Percentiles rank a stretch among this genome's conserved stretches.
Evolutionary conservation across 176 grass and related monocot species (phyloP).

Genomic region (Carex parvula): DNA sequence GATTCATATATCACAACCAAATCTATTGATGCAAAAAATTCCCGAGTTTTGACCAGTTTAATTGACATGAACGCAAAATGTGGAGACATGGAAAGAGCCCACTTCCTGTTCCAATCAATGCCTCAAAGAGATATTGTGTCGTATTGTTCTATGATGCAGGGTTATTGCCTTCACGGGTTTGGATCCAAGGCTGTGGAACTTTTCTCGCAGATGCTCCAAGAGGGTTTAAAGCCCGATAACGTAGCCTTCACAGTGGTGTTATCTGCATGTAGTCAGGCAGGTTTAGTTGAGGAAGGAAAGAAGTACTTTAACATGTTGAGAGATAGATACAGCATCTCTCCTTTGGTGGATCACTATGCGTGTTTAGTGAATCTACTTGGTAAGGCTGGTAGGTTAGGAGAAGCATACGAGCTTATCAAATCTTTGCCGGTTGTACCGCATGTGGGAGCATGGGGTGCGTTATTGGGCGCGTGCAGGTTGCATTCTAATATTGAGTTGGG

Average conservation of each 20-base stretch:
- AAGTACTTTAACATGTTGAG: conserved; percentile 69
- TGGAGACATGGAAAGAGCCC: conserved; percentile 78
- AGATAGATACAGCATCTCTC: conserved; percentile 52
- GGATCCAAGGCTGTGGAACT: conserved; percentile 72
- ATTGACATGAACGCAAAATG: conserved; percentile 95
- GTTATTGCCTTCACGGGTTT: conserved; percentile 76
- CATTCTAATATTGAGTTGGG: conserved; percentile 68
- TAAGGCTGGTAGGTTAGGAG: conserved; percentile 52
- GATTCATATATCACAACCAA: conserved; percentile 48
- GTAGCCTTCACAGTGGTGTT: conserved; percentile 76
- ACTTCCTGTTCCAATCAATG: conserved; percentile 67
- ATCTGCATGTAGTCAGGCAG: conserved; percentile 72
- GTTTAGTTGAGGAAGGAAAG: conserved; percentile 76
- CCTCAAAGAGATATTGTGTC: conserved; percentile 60
- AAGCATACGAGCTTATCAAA: conserved; percentile 65
- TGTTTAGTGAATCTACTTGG: conserved; percentile 86
- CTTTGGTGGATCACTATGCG: conserved; percentile 69
- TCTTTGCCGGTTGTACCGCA: conserved; percentile 64
- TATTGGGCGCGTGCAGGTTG: conserved; percentile 63
- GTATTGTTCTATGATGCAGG: conserved; percentile 92
- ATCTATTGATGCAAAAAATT: conserved; percentile 50
- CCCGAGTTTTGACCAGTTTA: conserved; percentile 53
- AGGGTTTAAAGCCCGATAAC: conserved; percentile 61
- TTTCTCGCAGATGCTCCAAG: conserved; percentile 66
- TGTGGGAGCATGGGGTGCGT: conserved; percentile 84